These are phyloP conservation scores for Penicillium herquei DNA, from an alignment of 495 filamentous ascomycete genomes.

Conservation along the genomic window DNA sequence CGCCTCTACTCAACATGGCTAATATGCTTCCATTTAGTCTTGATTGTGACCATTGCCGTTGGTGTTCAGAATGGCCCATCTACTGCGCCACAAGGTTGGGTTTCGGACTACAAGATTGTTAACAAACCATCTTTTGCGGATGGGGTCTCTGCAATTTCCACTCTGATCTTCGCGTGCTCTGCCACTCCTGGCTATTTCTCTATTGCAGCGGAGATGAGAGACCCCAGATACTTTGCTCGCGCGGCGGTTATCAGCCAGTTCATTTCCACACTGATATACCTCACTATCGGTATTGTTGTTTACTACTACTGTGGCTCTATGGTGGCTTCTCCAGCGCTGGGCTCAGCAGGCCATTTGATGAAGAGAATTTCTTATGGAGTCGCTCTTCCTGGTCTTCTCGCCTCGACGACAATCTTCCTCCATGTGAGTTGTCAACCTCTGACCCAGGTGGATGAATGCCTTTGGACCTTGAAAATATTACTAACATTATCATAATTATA, in stretches of 20 bases:
- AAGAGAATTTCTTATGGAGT: conserved; percentile 70
- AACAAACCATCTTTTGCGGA: conserved; percentile 27
- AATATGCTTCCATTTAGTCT: conserved; percentile 32
- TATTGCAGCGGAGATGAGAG: conserved; percentile 72
- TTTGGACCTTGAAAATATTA: conserved; percentile 8
- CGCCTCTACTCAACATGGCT: too few species aligned
- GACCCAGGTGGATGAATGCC: neutral
- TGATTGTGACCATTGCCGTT: conserved; percentile 68
- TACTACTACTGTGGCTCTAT: conserved; percentile 66
- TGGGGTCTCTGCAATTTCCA: conserved; percentile 60
- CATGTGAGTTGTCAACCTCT: conserved; percentile 48
- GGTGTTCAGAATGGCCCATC: conserved; percentile 49
- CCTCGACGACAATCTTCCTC: conserved; percentile 22
- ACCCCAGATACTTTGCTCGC: conserved; percentile 56
- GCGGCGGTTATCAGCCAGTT: conserved; percentile 42
- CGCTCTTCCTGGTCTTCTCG: conserved; percentile 54
- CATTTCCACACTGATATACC: too few species aligned
- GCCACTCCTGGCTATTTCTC: conserved; percentile 67
- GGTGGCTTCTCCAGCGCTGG: conserved; percentile 65
- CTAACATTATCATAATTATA: conserved; percentile 35
- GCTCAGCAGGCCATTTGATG: conserved; percentile 57
- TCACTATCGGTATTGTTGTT: conserved; percentile 49
- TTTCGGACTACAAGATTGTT: conserved; percentile 32
- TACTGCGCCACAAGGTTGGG: conserved; percentile 32
- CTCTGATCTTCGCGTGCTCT: conserved; percentile 64